These are phyloP conservation scores for Sarcocystis neurona DNA, from an alignment of 169 alveolate species.

Conservation along the genomic window DNA sequence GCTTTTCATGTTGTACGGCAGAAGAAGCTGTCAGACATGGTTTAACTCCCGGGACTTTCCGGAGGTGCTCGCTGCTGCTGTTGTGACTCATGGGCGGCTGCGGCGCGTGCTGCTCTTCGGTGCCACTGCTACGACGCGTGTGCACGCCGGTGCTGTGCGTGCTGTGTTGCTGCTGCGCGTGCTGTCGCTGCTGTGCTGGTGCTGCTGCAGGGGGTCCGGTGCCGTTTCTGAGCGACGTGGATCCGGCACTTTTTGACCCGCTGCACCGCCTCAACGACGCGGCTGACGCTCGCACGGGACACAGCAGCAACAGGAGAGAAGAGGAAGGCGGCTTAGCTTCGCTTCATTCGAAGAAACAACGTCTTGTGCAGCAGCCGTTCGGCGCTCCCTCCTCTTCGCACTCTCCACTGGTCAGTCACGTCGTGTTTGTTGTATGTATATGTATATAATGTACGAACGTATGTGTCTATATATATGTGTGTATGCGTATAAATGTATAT, in stretches of 20 bases:
- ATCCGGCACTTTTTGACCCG: conserved; percentile 55
- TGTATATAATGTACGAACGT: no score
- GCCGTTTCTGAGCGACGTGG: conserved; percentile 62
- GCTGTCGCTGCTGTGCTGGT: not conserved
- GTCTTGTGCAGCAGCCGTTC: not conserved
- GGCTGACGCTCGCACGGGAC: conserved; percentile 44
- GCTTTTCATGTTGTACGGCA: no score
- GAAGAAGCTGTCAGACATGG: no score
- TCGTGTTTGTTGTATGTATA: not conserved
- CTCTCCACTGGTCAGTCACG: not conserved
- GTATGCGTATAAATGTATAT: not conserved
- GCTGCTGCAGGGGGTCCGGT: conserved; percentile 53
- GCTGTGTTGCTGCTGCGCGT: not conserved
- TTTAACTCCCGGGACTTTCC: no score
- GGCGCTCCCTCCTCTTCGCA: not conserved
- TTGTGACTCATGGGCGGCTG: not conserved
- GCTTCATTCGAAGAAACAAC: not conserved
- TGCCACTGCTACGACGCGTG: not conserved
- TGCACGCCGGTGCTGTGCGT: not conserved
- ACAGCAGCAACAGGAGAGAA: not conserved
- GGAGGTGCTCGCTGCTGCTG: no score
- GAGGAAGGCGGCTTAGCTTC: not conserved
- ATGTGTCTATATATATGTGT: not conserved
- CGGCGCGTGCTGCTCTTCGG: not conserved
- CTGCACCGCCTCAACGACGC: conserved; percentile 57